Percentiles rank a stretch among this genome's conserved stretches.
Conservation (phyloP, 768 basidiomycete species). For the Lepiota brunneoincarnata region DNA sequence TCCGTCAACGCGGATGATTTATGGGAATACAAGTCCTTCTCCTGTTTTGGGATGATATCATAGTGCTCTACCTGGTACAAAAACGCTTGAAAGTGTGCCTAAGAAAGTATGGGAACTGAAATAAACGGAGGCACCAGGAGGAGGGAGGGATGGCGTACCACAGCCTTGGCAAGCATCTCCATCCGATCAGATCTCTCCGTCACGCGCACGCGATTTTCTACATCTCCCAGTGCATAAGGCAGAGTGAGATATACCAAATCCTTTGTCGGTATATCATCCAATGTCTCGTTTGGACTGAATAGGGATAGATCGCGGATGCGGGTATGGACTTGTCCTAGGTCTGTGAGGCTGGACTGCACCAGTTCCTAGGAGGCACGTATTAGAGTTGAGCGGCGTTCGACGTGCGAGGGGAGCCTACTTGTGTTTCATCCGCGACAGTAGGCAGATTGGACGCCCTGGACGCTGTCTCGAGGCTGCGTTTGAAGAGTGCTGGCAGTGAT, state of each 20-base stretch:
- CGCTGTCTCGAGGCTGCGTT: conserved; percentile 30
- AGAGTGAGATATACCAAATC: conserved; percentile 77
- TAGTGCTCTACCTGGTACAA: conserved; percentile 57
- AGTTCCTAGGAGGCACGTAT: conserved; percentile 43
- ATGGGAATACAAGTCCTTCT: conserved; percentile 53
- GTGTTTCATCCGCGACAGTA: conserved; percentile 40
- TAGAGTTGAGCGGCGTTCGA: neutral
- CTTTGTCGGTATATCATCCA: conserved; percentile 79
- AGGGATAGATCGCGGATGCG: conserved; percentile 61
- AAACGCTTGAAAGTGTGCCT: conserved; percentile 52
- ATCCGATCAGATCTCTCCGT: conserved; percentile 58
- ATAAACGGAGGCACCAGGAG: neutral
- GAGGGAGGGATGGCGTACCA: conserved; percentile 41
- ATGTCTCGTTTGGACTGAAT: conserved; percentile 80
- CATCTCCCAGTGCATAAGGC: conserved; percentile 65
- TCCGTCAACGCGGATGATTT: conserved; percentile 52
- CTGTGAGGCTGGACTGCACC: conserved; percentile 49
- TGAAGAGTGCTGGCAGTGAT: conserved; percentile 38
- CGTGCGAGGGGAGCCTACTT: conserved; percentile 25
- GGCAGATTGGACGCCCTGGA: conserved; percentile 38
- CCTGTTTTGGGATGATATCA: conserved; percentile 58
- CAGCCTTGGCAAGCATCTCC: conserved; percentile 47
- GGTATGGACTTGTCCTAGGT: conserved; percentile 51
- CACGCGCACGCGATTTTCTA: conserved; percentile 57
- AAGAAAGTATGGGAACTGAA: neutral